Evolutionary conservation across 257 asterid genomes (phyloP), one percentile per base, ranked within the genome.

Genomic region (Fraxinus pennsylvanica): DNA sequence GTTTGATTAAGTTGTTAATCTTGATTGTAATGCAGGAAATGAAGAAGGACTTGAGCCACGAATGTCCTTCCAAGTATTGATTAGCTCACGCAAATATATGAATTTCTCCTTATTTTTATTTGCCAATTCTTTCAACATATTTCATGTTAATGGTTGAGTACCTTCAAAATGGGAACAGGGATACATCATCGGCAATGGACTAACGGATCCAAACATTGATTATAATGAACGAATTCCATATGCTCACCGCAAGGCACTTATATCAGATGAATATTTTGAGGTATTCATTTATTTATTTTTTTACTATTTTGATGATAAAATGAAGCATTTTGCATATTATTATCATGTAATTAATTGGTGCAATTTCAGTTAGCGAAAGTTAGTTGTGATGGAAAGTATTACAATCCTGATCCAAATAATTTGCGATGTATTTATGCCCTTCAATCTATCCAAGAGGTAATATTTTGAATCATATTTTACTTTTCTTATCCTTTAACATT

Each of bases 161-260:
- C 0, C 25, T 52, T 38, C 13, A 75, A 74, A 74, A 35, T 72
- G 33, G 63, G 10, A 76, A 1, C 77, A 88, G 88, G 96, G 91
- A 13, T 90, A 87, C 78, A 38, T 82, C 2, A 6, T 83, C 35
- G 93, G 92, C 1, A 90, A 86, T 82, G 35, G 91, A 6, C 0
- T 10, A 29, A 80, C 76, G 0, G 54, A 74, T 35, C 0, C 0
- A 1, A 12, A n/a, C 10, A 43, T 15, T 73, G 92, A 89, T 71
- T 0, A 0, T 0, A 89, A 87, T 68, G 86, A 71, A n/a, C 45
- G 12, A 74, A 38, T 89, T 68, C 87, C 87, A 32, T 89, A 77
- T 83, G 89, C 91, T 68, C 87, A 91, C 77, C 72, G 83, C 21
- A 47, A 89, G 89, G 91, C 83, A 10, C 88, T 91, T 66, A 41